Base-by-base conservation (phyloP, 129 eudicot species). In the Pulicaria dysenterica region DNA sequence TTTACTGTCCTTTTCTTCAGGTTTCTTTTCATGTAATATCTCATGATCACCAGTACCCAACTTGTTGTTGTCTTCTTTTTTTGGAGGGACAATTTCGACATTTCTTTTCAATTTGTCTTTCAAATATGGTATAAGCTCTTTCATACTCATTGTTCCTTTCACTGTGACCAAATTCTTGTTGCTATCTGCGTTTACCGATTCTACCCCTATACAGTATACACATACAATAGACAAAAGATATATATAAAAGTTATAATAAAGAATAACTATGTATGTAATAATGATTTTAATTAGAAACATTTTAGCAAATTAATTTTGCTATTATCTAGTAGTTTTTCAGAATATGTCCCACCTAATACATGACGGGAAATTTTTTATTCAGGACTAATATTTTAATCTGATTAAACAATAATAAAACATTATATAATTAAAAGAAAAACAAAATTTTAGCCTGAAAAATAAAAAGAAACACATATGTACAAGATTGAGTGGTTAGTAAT, bases 71-170 rank as follows among this genome's bases (percentile, higher is more conserved):
- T 73, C 79, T 19, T 89, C 91, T 60, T 85, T 93, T 46, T 83
- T 82, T 1, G 88, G 78, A 9, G 86, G 95, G 44, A 87, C 86
- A 75, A 93, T 57, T n/a, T 89, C 96, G 8, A 93, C 85, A 40
- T 45, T 13, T 70, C 86, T 76, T 71, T 81, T 93, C 37, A 90
- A 44, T 51, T 90, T 93, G 12, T 74, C 83, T 72, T 84, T 89
- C 72, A 93, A 74, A 75, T 83, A 79, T 8, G 87, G 82, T 12
- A 77, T 34, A 24, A 93, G 84, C 55, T 87, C 95, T 67, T 93
- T 87, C 73, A 74, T 83, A 54, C 87, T 69, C 95, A 89, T 93
- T 49, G 92, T 93, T 46, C 98, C 98, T 62, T 81, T 83, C 10
- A 85, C 89, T 14, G 95, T 87, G 55, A 89, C 86, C 77, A 77